These are phyloP conservation scores for Ilex asprella DNA, from an alignment of 257 asterid genomes.

Conservation along the genomic window DNA sequence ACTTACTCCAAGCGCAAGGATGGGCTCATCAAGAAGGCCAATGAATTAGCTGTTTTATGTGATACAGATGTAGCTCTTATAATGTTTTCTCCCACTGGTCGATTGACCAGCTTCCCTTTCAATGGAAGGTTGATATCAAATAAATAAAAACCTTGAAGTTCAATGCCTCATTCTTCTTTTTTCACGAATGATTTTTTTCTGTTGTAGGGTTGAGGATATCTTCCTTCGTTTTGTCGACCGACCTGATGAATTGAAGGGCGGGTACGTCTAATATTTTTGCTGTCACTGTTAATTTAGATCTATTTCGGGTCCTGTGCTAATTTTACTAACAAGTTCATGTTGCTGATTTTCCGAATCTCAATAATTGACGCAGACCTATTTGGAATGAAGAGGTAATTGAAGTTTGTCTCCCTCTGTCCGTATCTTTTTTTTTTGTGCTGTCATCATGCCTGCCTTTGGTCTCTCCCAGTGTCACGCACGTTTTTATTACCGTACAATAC, in stretches of 20 bases:
- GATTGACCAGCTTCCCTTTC: conserved; percentile 46
- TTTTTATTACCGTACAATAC: background rate
- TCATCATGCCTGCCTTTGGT: background rate
- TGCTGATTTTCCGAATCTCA: background rate
- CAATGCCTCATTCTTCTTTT: background rate
- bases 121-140: conserved; percentile 36
- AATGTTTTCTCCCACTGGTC: conserved; percentile 63
- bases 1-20: conserved; percentile 56
- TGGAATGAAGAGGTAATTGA: conserved; percentile 38
- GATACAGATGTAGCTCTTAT: conserved; percentile 58
- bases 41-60: conserved; percentile 52
- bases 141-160: background rate
- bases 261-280: conserved; percentile 23
- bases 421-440: background rate
- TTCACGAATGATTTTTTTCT: background rate
- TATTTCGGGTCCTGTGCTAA: background rate
- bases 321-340: background rate
- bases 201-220: conserved; percentile 52
- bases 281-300: background rate
- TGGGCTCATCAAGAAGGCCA: conserved; percentile 57
- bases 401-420: background rate
- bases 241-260: conserved; percentile 52
- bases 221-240: conserved; percentile 49
- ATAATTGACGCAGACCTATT: conserved; percentile 37
- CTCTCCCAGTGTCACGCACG: background rate